Evolutionary conservation across 768 basidiomycete species (phyloP), one percentile per base, ranked within the genome.

Genomic region (Boletus tomentosulus): DNA sequence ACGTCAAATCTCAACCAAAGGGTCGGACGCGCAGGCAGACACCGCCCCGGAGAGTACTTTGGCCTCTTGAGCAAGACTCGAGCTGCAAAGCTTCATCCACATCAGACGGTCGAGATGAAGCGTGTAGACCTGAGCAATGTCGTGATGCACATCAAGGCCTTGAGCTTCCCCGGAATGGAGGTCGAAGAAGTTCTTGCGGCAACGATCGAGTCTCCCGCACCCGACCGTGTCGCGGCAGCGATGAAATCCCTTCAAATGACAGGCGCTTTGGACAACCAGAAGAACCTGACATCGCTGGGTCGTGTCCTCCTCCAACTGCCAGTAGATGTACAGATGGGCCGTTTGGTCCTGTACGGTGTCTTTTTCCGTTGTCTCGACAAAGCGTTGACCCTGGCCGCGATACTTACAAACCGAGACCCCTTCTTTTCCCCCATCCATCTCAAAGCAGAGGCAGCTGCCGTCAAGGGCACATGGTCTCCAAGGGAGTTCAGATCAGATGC

Each of bases 61-160:
- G 92, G 92, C 35, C 79, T 98, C 46, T 69, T 97, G 28, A 80
- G 90, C 46, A 78, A 78, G 53, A 70, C 73, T 13, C 84, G 86
- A 49, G 81, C 85, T 3, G 73, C 73, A 15, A 70, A 74, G 11
- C 76, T 98, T 45, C 77, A 83, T 48, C 80, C 89, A 27, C 86
- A 96, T 65, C 92, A 94, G 68, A 85, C 85, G 1, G 95, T 97
- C 35, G 95, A 97, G 74, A 98, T 98, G 93, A 92, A 92, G 66
- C 80, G 93, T 33, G 83, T 87, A 12, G 92, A 94, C 69, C 68
- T 96, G 60, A 89, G 84, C 62, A 92, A 93, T 64, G 87, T 95
- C 45, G 92, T 96, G 15, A 98, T 98, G 94, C 94, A 94, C 66
- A 83, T 98, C 69, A 97, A 96, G 64, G 93, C 93, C 9, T 79